Evolutionary conservation across 352 stramenopile genomes (phyloP), one percentile per base, ranked within the genome.

Genomic region (Pythium rhizo-oryzae): DNA sequence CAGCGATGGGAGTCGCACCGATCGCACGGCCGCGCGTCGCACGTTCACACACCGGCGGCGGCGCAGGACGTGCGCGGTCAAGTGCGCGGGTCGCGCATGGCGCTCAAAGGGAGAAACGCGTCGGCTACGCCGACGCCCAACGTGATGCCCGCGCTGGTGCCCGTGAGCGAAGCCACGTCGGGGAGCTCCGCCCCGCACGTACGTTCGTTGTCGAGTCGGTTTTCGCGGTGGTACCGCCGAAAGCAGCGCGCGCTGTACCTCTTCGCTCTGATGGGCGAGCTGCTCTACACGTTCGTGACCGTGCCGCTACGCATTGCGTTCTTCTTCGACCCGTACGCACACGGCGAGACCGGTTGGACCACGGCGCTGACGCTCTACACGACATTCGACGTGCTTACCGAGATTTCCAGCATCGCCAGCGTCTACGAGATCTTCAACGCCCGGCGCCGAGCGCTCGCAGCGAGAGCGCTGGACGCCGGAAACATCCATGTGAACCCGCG

Each of bases 371-470:
- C 77, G 11, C 63, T 89, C 5, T 80, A 89, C 28, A 78, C 82
- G 28, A 41, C 55, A 0, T 59, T 87, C 15, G 85, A 94, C 25
- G 8, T 89, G 7, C 60, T 94, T 5, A 74, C 79, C 49, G 84
- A 92, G 23, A 19, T 75, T 4, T 68, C 76, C 16, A 79, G 57
- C 19, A 62, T 89, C 49, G 62, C 59, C 6, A 84, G 73, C 69
- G 63, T 92, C 54, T 59, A 70, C 53, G 80, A 90, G 47, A 88
- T 91, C 47, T 87, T 89, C 43, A 59, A 60, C 6, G 63, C 76
- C 2, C 72, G 73, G 41, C 64, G 79, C 15, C 71, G 79, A 28
- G 78, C 78, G 15, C 67, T 86, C 44, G 84, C 84, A 1, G 76
- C 80, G 0, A 64, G 67, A 19, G 79, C 73, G 5, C 61, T 71